A percentile compares a stretch with the other conserved stretches of the same genome.
These are phyloP conservation scores for Pontederia crassipes DNA, from an alignment of 176 grass and related monocot species.

Conservation along the genomic window DNA sequence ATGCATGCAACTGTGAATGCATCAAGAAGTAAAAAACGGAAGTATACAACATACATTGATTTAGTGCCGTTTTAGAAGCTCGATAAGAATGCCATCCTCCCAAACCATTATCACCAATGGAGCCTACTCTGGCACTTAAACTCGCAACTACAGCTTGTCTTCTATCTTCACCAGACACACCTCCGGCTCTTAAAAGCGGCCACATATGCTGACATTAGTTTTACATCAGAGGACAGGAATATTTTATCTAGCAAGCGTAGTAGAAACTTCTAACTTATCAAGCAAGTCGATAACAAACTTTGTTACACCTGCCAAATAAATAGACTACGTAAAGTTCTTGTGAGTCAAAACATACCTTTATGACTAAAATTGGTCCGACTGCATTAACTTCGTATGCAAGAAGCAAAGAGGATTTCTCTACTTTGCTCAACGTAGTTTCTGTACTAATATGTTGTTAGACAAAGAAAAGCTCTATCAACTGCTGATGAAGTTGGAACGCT, in stretches of 20 bases:
- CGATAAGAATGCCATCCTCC: constrained; percentile 93
- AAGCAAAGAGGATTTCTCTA: constrained; percentile 67
- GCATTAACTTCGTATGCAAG: constrained; percentile 75
- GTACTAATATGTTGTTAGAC: constrained; percentile 1
- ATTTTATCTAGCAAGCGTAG: neutral
- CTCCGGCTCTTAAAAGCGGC: constrained; percentile 53
- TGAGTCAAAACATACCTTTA: constrained; percentile 36
- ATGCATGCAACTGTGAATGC: neutral
- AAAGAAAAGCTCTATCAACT: neutral
- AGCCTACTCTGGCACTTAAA: constrained; percentile 73
- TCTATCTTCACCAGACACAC: constrained; percentile 30
- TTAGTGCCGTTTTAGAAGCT: constrained; percentile 75
- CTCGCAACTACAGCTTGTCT: constrained; percentile 61
- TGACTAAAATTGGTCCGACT: constrained; percentile 56
- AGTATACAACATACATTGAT: constrained; percentile 48
- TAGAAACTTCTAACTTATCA: neutral
- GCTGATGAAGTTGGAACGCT: neutral
- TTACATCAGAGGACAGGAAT: neutral
- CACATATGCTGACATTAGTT: constrained; percentile 50
- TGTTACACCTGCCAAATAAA: neutral
- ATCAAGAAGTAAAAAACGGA: neutral
- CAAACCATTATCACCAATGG: constrained; percentile 65
- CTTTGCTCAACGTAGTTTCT: constrained; percentile 81
- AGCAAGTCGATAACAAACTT: neutral
- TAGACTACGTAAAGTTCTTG: neutral